Conservation (phyloP, 2,329 filamentous ascomycete species). For the Colletotrichum sp. region DNA sequence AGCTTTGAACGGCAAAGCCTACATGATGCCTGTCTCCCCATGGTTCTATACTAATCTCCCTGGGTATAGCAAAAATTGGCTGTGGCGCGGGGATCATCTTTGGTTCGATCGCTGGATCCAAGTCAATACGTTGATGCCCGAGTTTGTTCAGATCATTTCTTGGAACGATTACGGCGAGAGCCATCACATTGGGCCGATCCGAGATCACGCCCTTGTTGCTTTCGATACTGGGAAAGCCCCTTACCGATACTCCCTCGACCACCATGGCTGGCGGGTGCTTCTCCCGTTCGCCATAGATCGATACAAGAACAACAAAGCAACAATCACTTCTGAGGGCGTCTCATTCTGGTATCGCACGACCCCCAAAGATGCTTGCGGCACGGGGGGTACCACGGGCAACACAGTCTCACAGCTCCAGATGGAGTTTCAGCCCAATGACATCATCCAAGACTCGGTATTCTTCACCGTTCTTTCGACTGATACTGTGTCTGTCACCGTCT, state of each 20-base stretch:
- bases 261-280: conserved; percentile 52
- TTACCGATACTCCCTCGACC: conserved; percentile 49
- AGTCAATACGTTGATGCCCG: conserved; percentile 47
- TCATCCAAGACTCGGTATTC: conserved; percentile 27
- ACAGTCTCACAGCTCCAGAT: conserved; percentile 28
- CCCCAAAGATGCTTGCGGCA: conserved; percentile 23
- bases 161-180: conserved; percentile 58
- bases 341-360: conserved; percentile 36
- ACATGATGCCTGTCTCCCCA: conserved; percentile 60
- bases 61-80: conserved; percentile 63
- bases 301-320: conserved; percentile 48
- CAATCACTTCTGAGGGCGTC: conserved; percentile 28
- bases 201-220: conserved; percentile 22
- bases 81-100: conserved; percentile 63
- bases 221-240: conserved; percentile 36
- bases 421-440: conserved; percentile 19
- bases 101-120: conserved; percentile 64
- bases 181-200: conserved; percentile 57
- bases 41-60: conserved; percentile 67
- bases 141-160: conserved; percentile 59
- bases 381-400: conserved; percentile 33
- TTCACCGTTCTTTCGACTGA: neutral
- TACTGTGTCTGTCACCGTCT: neutral
- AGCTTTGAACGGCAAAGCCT: conserved; percentile 20
- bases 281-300: conserved; percentile 54